A percentile compares a stretch with the other conserved stretches of the same genome.
Evolutionary conservation across 371 early-diverging fungal genomes (phyloP).

Genomic region (Umbelopsis sp.): DNA sequence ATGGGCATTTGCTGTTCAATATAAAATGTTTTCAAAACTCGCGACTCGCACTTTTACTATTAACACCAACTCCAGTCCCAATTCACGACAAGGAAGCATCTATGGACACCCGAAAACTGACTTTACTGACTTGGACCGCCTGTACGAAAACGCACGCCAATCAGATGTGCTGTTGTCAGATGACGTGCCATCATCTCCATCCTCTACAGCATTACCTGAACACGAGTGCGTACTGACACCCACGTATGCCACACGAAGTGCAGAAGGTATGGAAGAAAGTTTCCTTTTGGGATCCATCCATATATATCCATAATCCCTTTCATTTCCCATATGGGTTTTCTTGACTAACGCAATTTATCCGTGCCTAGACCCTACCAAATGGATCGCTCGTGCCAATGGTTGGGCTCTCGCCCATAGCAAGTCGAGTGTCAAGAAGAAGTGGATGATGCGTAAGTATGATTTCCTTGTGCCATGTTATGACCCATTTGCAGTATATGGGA

Average conservation of each 20-base stretch:
- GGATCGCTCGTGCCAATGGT: slow-evolving; percentile 29
- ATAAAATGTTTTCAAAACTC: slow-evolving; percentile 12
- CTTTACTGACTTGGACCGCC: slow-evolving; percentile 1
- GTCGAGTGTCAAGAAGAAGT: slow-evolving; percentile 22
- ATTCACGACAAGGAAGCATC: slow-evolving; percentile 5
- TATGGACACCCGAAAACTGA: background rate
- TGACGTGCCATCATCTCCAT: slow-evolving; percentile 3
- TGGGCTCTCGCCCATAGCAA: slow-evolving; percentile 29
- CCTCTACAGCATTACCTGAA: background rate
- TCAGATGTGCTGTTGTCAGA: slow-evolving; percentile 14
- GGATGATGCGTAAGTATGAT: slow-evolving; percentile 27
- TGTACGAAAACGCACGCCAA: slow-evolving; percentile 5
- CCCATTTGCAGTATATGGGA: background rate
- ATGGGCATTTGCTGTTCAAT: background rate
- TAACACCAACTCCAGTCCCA: background rate
- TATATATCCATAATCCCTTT: background rate
- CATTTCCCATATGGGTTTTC: no score
- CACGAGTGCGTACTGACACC: slow-evolving; percentile 21
- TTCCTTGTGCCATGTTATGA: background rate
- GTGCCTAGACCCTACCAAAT: background rate
- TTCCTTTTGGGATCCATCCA: background rate
- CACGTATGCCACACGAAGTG: slow-evolving; percentile 18
- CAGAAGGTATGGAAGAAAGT: slow-evolving; percentile 13
- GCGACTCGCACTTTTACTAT: slow-evolving; percentile 5
- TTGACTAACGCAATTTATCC: no score